phyloP scores from a whole-genome alignment of 768 basidiomycete genomes.

The Russula foetens region DNA sequence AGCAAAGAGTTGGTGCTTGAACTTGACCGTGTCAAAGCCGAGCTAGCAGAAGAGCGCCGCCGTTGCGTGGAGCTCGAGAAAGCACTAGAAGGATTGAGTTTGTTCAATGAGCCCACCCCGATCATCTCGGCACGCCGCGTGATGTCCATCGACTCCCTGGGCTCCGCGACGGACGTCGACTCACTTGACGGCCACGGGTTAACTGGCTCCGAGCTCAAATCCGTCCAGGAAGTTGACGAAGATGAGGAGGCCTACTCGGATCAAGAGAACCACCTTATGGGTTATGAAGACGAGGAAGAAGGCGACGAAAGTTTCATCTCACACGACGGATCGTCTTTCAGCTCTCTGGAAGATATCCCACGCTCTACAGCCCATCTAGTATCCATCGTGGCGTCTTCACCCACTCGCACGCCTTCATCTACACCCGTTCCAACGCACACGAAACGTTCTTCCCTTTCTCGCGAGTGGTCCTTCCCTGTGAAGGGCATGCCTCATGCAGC shows the following conservation, averaged over 20 bases:
- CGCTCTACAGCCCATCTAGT: slow-evolving; percentile 26
- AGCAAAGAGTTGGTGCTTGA: slow-evolving; percentile 18
- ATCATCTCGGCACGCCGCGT: slow-evolving; percentile 39
- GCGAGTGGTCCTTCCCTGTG: slow-evolving; percentile 54
- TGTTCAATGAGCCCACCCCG: slow-evolving; percentile 41
- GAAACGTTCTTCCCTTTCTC: slow-evolving; percentile 43
- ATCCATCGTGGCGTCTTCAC: slow-evolving; percentile 27
- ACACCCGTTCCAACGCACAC: slow-evolving; percentile 25
- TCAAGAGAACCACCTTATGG: slow-evolving; percentile 48
- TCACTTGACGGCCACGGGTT: slow-evolving; percentile 35
- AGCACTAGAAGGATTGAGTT: slow-evolving; percentile 38
- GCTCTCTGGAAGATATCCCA: slow-evolving; percentile 26
- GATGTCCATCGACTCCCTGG: slow-evolving; percentile 56
- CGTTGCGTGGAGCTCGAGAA: slow-evolving; percentile 43
- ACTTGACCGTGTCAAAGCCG: slow-evolving; percentile 23
- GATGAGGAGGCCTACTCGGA: slow-evolving; percentile 33
- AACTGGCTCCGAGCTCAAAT: slow-evolving; percentile 35
- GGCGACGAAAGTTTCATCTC: slow-evolving; percentile 50
- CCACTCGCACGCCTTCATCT: slow-evolving; percentile 23
- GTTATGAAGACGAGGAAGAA: slow-evolving; percentile 67
- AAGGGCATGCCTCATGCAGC: slow-evolving; percentile 17
- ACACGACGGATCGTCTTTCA: slow-evolving; percentile 25
- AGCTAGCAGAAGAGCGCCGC: slow-evolving; percentile 35
- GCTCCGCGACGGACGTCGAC: slow-evolving; percentile 65
- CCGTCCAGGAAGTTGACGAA: slow-evolving; percentile 49